These are phyloP conservation scores for Suillus occidentalis DNA, from an alignment of 768 basidiomycete genomes.

Conservation along the genomic window DNA sequence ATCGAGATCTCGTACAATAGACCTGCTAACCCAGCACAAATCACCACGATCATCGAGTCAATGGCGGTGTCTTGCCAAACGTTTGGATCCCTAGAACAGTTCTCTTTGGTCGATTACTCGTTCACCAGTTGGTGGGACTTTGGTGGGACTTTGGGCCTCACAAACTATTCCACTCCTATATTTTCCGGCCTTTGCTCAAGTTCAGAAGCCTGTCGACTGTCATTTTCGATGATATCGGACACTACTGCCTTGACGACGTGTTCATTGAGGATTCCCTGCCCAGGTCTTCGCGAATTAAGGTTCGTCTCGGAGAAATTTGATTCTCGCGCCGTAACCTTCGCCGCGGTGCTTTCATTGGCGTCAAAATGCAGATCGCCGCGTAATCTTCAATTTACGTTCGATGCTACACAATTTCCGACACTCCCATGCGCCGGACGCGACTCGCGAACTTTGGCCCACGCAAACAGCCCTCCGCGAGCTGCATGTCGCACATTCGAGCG, in stretches of 20 bases:
- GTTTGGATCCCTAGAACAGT: neutral
- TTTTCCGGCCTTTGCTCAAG: slow-evolving; percentile 2
- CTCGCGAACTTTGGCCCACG: neutral
- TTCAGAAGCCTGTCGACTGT: neutral
- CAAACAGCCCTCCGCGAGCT: neutral
- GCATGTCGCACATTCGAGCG: neutral
- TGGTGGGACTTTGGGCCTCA: no score
- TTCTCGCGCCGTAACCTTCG: neutral
- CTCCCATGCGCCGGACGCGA: neutral
- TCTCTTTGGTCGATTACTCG: no score
- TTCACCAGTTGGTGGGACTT: no score
- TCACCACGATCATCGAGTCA: neutral
- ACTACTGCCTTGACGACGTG: neutral
- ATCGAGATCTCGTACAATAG: neutral
- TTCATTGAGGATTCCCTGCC: slow-evolving; percentile 2
- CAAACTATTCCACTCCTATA: neutral
- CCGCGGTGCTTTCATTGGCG: neutral
- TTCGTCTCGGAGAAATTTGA: neutral
- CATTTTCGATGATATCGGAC: neutral
- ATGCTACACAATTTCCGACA: neutral
- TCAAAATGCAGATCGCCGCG: neutral
- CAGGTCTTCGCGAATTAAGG: neutral
- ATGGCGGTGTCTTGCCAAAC: neutral
- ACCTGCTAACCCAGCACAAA: neutral
- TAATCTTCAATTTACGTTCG: neutral